Conservation (phyloP, 1,284 basidiomycete genomes). For the Laetiporus sulphureus region DNA sequence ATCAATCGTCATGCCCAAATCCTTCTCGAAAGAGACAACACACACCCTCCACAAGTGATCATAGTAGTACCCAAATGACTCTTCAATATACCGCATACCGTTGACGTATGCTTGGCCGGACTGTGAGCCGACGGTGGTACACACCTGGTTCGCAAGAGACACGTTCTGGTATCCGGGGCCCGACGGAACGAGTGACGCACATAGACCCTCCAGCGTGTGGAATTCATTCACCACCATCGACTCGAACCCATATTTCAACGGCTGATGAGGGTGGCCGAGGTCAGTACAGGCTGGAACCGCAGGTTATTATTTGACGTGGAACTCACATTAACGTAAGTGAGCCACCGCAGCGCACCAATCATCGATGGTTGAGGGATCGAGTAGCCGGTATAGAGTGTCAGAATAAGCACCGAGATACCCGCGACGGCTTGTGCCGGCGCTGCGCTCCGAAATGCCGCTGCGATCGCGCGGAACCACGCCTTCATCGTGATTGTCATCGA, state of each 20-base stretch:
- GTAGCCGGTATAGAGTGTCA: slow-evolving; percentile 45
- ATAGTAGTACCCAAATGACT: slow-evolving; percentile 58
- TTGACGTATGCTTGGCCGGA: slow-evolving; percentile 40
- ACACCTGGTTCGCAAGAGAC: slow-evolving; percentile 50
- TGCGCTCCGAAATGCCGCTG: slow-evolving; percentile 44
- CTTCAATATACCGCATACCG: slow-evolving; percentile 46
- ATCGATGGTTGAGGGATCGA: slow-evolving; percentile 46
- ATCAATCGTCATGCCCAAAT: background rate
- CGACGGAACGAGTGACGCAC: slow-evolving; percentile 35
- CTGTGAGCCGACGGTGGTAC: slow-evolving; percentile 48
- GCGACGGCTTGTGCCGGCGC: slow-evolving; percentile 55
- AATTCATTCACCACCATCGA: slow-evolving; percentile 52
- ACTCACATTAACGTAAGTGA: slow-evolving; percentile 54
- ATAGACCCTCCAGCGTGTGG: slow-evolving; percentile 35
- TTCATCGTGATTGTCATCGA: slow-evolving; percentile 52
- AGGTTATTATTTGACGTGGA: slow-evolving; percentile 6
- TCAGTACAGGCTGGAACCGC: too few relatives aligned
- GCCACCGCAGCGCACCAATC: slow-evolving; percentile 60
- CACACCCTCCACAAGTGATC: slow-evolving; percentile 63
- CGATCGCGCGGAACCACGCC: slow-evolving; percentile 52
- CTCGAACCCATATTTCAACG: slow-evolving; percentile 46
- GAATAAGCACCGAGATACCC: slow-evolving; percentile 43
- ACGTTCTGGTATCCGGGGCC: slow-evolving; percentile 50
- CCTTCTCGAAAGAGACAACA: slow-evolving; percentile 13
- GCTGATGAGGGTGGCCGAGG: slow-evolving; percentile 27